Base-by-base conservation (phyloP, 345 rosid genomes). In the Dimocarpus longan region DNA sequence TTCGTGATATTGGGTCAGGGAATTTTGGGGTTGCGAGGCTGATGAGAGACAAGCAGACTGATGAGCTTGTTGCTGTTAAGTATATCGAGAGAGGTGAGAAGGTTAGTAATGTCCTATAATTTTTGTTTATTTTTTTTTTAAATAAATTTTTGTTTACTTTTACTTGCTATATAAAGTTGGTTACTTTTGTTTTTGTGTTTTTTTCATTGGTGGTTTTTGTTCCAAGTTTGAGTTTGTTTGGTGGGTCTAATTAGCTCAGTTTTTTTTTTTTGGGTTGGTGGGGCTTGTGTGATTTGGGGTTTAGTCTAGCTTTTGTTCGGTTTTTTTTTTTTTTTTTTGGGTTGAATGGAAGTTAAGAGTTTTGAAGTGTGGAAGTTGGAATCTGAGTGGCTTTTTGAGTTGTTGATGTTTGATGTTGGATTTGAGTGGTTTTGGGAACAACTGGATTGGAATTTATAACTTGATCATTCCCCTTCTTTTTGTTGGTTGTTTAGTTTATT, bases 61-160 rank as follows among this genome's bases (percentile, higher is more conserved):
- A 88, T 22, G 93, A 89, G 76, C 97, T 89, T 73, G 95, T 93
- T 71, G 97, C 97, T 71, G 93, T 93, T n/a, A 93, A 93, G 89
- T 91, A 91, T 74, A 93, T 93, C 86, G 97, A 93, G 92, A 85
- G 97, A 82, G 97, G 97, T 84, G 90, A 89, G 80, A 90, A 89
- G 94, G 94, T 90, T 50, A 75, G 88, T 87, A 57, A n/a, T 54
- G 8, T 32, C 78, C 50, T 72, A 69, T n/a, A 16, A 48, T n/a
- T 22, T 21, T 52, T n/a, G 62, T 60, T 26, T 52, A 12, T 46
- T n/a, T 52, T 1, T 63, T 26, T 26, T 26, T 26, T 0, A 26
- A 26, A 26, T 26, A 26, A 16, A 48, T n/a, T 22, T 21, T 52
- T n/a, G 62, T 60, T 26, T 52, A 12, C 59, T n/a, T 52, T 3